Percentiles rank a stretch among this genome's conserved stretches.
Conservation (phyloP, 176 grass and related monocot species). For the Thalia dealbata region DNA sequence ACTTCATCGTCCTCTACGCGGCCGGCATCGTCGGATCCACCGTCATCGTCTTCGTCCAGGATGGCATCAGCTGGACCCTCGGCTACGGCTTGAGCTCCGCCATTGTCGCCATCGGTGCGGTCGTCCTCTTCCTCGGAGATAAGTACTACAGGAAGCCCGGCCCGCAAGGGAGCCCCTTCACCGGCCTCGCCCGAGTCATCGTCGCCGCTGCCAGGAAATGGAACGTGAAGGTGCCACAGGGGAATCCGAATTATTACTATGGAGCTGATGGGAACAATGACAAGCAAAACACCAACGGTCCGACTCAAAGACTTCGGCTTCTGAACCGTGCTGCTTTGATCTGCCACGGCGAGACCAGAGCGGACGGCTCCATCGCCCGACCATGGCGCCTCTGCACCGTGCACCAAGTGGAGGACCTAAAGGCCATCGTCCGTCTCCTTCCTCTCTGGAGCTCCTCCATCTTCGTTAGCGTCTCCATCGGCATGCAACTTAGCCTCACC, state of each 20-base stretch:
- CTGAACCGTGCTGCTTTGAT: constrained; percentile 65
- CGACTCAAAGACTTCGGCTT: constrained; percentile 50
- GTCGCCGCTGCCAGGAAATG: constrained; percentile 26
- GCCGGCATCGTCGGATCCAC: background rate
- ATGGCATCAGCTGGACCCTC: constrained; percentile 7
- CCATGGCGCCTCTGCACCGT: constrained; percentile 64
- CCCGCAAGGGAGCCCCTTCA: constrained; percentile 16
- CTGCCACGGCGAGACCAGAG: constrained; percentile 24
- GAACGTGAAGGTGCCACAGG: constrained; percentile 15
- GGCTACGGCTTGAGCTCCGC: background rate
- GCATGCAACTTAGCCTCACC: constrained; percentile 17
- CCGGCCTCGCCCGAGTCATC: background rate
- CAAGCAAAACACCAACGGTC: background rate
- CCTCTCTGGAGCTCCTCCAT: constrained; percentile 29
- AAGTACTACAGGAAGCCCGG: background rate
- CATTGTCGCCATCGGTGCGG: background rate
- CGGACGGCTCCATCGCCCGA: constrained; percentile 10
- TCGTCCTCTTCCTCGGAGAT: background rate
- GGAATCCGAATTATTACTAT: constrained; percentile 25
- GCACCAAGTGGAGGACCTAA: constrained; percentile 65
- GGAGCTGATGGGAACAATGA: background rate
- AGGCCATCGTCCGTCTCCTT: constrained; percentile 41
- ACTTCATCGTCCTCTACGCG: constrained; percentile 3
- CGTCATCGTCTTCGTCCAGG: constrained; percentile 9
- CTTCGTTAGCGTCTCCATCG: constrained; percentile 20